Evolutionary conservation across 1,139 yeast species (phyloP), one percentile per base, ranked within the genome.

Genomic region (Casaregolazyma lundiana): DNA sequence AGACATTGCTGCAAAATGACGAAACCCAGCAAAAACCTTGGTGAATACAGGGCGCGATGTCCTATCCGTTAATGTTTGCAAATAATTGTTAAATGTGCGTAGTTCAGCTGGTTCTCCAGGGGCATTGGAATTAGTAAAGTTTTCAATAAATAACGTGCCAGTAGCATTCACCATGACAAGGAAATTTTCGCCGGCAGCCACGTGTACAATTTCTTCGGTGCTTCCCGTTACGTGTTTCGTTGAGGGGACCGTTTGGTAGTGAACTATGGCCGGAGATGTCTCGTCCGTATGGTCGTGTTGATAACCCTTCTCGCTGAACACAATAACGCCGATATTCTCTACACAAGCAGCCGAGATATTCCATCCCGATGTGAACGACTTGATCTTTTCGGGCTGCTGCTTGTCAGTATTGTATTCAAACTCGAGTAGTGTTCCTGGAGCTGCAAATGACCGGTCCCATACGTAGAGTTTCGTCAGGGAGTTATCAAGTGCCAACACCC

Each of bases 361-460:
- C 94, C 94, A 85, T 0, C 94, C 95, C 21, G 88, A 83, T 17
- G 72, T 70, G 8, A 81, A 73, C 56, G 76, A 78, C 38, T 68
- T 53, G 4, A 79, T 68, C 6, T 66, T 65, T 44, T 63, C 56
- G 1, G 60, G 57, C 4, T 46, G 48, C 2, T 56, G 60, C 4
- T 41, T 22, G 2, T 44, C 34, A 11, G 20, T 38, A 16, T 43
- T 46, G n/a, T 44, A 41, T 2, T 56, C 50, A 52, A 84, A 80
- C 5, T 49, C 58, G 34, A 84, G 53, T 40, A 62, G 63, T 2
- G 79, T 72, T 0, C 88, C 92, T 2, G 53, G 54, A 6, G 44
- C 48, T 6, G 50, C 51, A 45, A 50, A 59, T 7, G 57, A 47
- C 35, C 45, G 39, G 43, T 84, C 94, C 90, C 92, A 84, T 0